phyloP scores from a whole-genome alignment of 768 basidiomycete genomes.

The Pulveroboletus ravenelii region DNA sequence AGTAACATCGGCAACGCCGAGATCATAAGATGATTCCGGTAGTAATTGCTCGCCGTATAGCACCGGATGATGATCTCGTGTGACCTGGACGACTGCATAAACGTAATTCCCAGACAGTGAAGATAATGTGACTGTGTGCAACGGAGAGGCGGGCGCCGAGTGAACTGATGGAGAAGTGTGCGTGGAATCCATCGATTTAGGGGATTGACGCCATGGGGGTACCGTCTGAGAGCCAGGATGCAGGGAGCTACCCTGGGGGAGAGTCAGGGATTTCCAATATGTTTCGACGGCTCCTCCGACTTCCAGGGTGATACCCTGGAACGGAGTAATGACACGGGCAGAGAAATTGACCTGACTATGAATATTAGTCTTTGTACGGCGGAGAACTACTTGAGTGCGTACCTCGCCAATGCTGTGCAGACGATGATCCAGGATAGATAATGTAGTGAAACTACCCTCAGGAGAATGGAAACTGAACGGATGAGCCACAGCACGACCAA shows the following conservation, averaged over 20 bases:
- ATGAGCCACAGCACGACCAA: conserved; percentile 86
- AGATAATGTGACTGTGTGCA: conserved; percentile 73
- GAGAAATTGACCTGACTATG: conserved; percentile 75
- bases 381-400: conserved; percentile 12
- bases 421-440: conserved; percentile 89
- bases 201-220: conserved; percentile 33
- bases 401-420: conserved; percentile 94
- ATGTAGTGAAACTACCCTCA: conserved; percentile 48
- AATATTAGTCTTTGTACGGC: conserved; percentile 3
- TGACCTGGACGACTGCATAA: conserved; percentile 84
- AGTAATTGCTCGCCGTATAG: conserved; percentile 72
- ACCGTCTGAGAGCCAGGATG: conserved; percentile 33
- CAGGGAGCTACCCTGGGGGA: conserved; percentile 27
- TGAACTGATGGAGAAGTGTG: conserved; percentile 71
- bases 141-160: conserved; percentile 41
- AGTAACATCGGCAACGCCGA: conserved; percentile 82
- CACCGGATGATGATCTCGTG: conserved; percentile 87
- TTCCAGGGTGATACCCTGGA: conserved; percentile 88
- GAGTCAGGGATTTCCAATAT: conserved; percentile 86
- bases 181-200: conserved; percentile 44
- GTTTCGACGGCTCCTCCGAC: conserved; percentile 95
- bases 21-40: conserved; percentile 66
- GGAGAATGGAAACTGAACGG: conserved; percentile 65
- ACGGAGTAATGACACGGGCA: conserved; percentile 79
- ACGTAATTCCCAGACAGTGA: conserved; percentile 89